Conservation (phyloP, 225 moss, liverwort and hornwort species). For the Polytrichum commune region DNA sequence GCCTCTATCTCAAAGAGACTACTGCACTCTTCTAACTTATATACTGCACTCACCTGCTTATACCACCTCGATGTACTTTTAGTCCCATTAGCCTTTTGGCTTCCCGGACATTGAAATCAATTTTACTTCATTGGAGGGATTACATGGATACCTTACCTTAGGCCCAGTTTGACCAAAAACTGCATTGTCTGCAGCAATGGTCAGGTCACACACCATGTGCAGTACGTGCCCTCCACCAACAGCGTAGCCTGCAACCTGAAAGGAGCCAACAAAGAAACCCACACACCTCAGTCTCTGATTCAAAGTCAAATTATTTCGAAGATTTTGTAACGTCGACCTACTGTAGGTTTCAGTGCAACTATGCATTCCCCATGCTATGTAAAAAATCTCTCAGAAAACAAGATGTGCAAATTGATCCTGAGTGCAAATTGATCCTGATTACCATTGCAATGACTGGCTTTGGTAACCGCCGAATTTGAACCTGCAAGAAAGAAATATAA, state of each 20-base stretch:
- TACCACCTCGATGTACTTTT: too few relatives aligned
- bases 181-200: slow-evolving; percentile 94
- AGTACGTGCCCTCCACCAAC: slow-evolving; percentile 98
- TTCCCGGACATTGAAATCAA: too few relatives aligned
- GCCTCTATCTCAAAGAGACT: too few relatives aligned
- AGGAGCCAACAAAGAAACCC: not conserved
- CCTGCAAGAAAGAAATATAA: slow-evolving; percentile 44
- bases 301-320: too few relatives aligned
- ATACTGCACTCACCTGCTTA: too few relatives aligned
- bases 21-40: too few relatives aligned
- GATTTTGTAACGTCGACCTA: too few relatives aligned
- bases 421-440: not conserved
- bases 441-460: slow-evolving; percentile 99
- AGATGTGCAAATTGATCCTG: too few relatives aligned
- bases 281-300: not conserved
- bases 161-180: slow-evolving; percentile 97
- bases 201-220: slow-evolving; percentile 95
- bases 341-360: too few relatives aligned
- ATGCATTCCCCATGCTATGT: too few relatives aligned
- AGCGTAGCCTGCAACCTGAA: slow-evolving; percentile 95
- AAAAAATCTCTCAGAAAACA: too few relatives aligned
- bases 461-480: slow-evolving; percentile 89
- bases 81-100: too few relatives aligned
- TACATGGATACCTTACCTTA: slow-evolving; percentile 46
- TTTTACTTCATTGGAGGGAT: not conserved